Evolutionary conservation across 2,329 filamentous ascomycete genomes (phyloP), one percentile per base, ranked within the genome.

Genomic region (Trichoderma hamatum): DNA sequence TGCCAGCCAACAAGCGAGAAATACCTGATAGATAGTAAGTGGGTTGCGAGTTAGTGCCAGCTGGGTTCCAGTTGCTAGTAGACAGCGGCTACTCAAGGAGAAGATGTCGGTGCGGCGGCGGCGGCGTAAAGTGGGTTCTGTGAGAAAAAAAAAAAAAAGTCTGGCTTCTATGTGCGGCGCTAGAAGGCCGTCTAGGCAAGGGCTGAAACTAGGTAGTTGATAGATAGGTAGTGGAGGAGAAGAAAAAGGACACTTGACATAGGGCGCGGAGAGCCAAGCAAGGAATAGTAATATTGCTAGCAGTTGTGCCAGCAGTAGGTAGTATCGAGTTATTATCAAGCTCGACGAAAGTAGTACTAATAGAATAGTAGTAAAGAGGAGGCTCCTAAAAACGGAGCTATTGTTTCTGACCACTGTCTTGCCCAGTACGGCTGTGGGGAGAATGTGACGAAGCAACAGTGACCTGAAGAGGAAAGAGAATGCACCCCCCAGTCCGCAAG

Each of bases 81-180:
- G 62, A 66, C 62, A 58, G 62, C 62, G 62, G 62, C 62, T 66
- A 66, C 62, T 66, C 52, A 58, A 66, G 62, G 62, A 66, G 62
- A 36, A 66, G 62, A 21, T 43, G n/a, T 56, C 62, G 64, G 54
- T 43, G 56, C 62, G 28, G 36, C 64, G 64, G 56, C 62, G 28
- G 36, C 64, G 64, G 64, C 64, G 64, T 67, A 59, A n/a, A 26
- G 64, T 67, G 64, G 64, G 64, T 46, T 67, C 54, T 39, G 51
- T 13, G 61, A 30, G 30, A 30, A 7, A 30, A 30, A 7, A 19
- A n/a, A 43, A 43, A 43, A 43, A 19, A n/a, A n/a, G 36, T 55
- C 49, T 14, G 30, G 60, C 39, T 43, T 55, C 49, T 11, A 64
- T 28, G 61, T 55, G 39, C 21, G 46, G 19, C 61, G 49, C 49